phyloP scores from a whole-genome alignment of 116 monocot species.

The Posidonia oceanica region DNA sequence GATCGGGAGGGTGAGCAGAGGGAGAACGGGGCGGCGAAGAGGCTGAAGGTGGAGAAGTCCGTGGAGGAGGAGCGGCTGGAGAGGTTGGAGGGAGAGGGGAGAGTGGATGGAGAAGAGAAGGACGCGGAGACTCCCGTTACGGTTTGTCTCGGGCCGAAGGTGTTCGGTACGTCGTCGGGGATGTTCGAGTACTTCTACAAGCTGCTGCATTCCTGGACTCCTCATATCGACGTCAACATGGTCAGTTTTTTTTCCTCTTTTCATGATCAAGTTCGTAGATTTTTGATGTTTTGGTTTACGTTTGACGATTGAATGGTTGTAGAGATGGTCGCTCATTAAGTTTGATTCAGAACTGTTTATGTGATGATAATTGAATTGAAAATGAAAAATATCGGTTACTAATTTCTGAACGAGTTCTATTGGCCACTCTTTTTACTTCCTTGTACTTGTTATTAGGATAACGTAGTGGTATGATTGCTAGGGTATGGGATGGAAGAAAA shows the following conservation, averaged over 20 bases:
- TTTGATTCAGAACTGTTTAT: too few relatives aligned
- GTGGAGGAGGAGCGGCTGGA: conserved; percentile 35
- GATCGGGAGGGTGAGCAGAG: conserved; percentile 8
- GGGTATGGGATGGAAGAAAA: too few relatives aligned
- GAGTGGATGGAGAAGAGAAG: background rate
- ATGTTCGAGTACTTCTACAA: conserved; percentile 89
- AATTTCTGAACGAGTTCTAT: too few relatives aligned
- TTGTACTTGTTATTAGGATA: too few relatives aligned
- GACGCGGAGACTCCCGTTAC: background rate
- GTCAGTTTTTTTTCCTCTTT: conserved; percentile 15
- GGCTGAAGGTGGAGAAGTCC: conserved; percentile 33
- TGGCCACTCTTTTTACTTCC: too few relatives aligned
- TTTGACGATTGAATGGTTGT: too few relatives aligned
- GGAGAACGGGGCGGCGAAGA: conserved; percentile 17
- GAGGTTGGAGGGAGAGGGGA: conserved; percentile 9
- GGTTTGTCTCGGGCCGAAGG: conserved; percentile 63
- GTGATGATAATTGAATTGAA: too few relatives aligned
- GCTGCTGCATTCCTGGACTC: conserved; percentile 57
- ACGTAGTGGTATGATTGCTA: too few relatives aligned
- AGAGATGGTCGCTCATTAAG: too few relatives aligned
- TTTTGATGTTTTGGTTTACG: background rate
- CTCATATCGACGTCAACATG: conserved; percentile 63
- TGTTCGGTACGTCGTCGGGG: conserved; percentile 44
- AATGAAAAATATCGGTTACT: too few relatives aligned
- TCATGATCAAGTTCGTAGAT: background rate